These are phyloP conservation scores for Tausonia pullulans DNA, from an alignment of 1,284 basidiomycete genomes.

Conservation along the genomic window DNA sequence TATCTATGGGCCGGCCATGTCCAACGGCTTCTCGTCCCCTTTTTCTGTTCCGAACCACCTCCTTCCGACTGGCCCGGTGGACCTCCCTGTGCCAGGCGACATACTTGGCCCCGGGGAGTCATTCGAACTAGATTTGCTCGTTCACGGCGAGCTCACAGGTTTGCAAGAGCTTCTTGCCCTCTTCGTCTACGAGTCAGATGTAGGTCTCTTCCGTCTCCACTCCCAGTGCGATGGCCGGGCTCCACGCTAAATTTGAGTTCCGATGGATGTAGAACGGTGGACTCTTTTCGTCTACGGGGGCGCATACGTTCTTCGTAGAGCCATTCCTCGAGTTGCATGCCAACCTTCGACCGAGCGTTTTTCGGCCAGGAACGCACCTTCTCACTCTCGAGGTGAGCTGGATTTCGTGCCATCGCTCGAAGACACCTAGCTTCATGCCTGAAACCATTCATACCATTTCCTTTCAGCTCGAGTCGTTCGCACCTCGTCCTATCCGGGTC, in stretches of 20 bases:
- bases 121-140: slow-evolving; percentile 20
- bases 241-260: neutral
- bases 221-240: neutral
- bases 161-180: slow-evolving; percentile 21
- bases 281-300: slow-evolving; percentile 13
- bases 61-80: slow-evolving; percentile 9
- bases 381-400: slow-evolving; percentile 10
- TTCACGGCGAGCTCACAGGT: slow-evolving; percentile 19
- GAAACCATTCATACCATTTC: neutral
- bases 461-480: slow-evolving; percentile 7
- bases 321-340: slow-evolving; percentile 18
- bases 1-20: neutral
- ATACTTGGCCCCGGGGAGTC: slow-evolving; percentile 22
- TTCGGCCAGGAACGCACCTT: neutral
- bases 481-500: slow-evolving; percentile 12
- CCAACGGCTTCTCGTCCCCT: neutral
- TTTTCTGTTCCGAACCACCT: slow-evolving; percentile 24
- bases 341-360: slow-evolving; percentile 1
- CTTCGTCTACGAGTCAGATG: slow-evolving; percentile 7
- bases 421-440: neutral
- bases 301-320: slow-evolving; percentile 19
- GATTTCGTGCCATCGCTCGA: neutral
- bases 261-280: no score
- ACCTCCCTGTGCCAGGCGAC: slow-evolving; percentile 15
- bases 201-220: neutral